Evolutionary conservation across 2,329 filamentous ascomycete genomes (phyloP).

Genomic region (Aspergillus pseudoterreus): DNA sequence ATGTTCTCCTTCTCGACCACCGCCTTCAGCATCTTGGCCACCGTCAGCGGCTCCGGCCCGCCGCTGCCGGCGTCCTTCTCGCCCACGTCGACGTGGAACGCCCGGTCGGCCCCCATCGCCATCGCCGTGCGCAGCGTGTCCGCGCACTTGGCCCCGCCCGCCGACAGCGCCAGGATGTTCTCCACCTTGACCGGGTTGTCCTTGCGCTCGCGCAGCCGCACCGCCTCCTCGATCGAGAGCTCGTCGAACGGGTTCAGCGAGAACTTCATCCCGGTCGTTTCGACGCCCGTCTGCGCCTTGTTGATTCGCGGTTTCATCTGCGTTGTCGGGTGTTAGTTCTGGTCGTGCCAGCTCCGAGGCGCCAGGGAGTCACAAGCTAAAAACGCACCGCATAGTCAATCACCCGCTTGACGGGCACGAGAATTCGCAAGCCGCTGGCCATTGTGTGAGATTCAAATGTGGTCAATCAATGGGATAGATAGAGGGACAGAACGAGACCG

Average conservation of each 20-base stretch:
- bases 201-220: slow-evolving; percentile 88
- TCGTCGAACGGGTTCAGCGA: slow-evolving; percentile 99
- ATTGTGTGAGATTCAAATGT: slow-evolving; percentile 28
- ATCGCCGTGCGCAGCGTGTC: slow-evolving; percentile 93
- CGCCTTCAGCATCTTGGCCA: slow-evolving; percentile 82
- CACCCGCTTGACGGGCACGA: slow-evolving; percentile 78
- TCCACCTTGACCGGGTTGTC: slow-evolving; percentile 66
- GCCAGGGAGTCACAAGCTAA: not conserved
- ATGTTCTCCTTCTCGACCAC: slow-evolving; percentile 79
- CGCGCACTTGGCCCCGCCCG: slow-evolving; percentile 79
- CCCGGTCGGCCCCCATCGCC: slow-evolving; percentile 97
- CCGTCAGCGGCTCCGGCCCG: slow-evolving; percentile 75
- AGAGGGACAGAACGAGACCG: slow-evolving; percentile 1
- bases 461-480: slow-evolving; percentile 7
- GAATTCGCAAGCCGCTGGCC: slow-evolving; percentile 60
- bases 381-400: slow-evolving; percentile 76
- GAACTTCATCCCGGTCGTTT: slow-evolving; percentile 91
- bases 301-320: slow-evolving; percentile 67
- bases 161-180: slow-evolving; percentile 86
- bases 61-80: slow-evolving; percentile 58
- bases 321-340: not conserved
- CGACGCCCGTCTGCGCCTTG: slow-evolving; percentile 76
- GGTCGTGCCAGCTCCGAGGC: not conserved
- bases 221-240: slow-evolving; percentile 92
- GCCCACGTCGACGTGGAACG: slow-evolving; percentile 77